Base-by-base conservation (phyloP, 257 asterid genomes). In the Salvia splendens region DNA sequence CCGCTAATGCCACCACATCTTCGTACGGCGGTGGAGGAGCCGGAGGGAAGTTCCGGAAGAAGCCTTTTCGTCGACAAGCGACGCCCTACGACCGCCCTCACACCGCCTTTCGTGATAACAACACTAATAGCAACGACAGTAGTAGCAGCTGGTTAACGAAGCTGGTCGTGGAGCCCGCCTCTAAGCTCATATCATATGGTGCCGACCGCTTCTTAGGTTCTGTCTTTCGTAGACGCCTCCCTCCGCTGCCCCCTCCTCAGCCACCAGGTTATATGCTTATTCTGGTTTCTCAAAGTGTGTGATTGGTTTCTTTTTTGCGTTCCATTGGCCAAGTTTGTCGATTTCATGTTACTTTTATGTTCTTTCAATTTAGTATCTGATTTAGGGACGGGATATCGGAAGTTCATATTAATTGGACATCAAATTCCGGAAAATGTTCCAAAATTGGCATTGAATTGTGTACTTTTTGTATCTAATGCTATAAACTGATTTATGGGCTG, bases 71-170 rank as follows among this genome's bases (percentile, higher is more conserved):
- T 11, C 78, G 80, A 65, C 83, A 77, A 38, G 38, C 83, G 61
- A 95, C 94, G 59, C 98, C 99, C 47, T 95, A 95, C 71, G 95
- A 89, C 62, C 98, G 99, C 0, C 98, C 90, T 4, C 61, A 68
- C 51, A 47, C 77, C 61, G 30, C 78, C 10, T 58, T 61, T 47
- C 86, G 84, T 6, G 76, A 49, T 51, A 70, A 30, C 73, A 62
- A 41, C 61, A 40, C 47, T 47, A 71, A 15, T 33, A 72, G 14
- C 48, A 43, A 24, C 75, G 69, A 20, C 24, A 20, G 30, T 38
- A 71, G 15, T 20, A 80, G 82, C 61, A 83, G 89, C 77, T 87
- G 95, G 94, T 71, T 89, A 35, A 80, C 86, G 70, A 89, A 86
- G 84, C 83, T 85, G 56, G 82, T 24, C 30, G 30, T 89, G 61